A percentile compares a stretch with the other conserved stretches of the same genome.
Conservation (phyloP, 2,329 filamentous ascomycete species). For the Fusarium sp. region DNA sequence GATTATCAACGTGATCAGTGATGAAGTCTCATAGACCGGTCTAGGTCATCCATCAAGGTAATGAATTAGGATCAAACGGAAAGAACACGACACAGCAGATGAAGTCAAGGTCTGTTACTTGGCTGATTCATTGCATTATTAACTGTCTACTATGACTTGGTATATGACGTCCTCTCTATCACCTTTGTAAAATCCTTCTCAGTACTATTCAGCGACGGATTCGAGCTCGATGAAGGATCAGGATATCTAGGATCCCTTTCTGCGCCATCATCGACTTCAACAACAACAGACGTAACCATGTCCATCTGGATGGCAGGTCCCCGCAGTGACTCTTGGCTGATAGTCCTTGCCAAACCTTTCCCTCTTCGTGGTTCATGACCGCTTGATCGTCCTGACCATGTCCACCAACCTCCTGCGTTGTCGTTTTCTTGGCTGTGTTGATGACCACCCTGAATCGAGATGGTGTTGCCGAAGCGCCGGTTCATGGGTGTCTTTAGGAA, state of each 20-base stretch:
- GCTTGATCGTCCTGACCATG: slow-evolving; percentile 30
- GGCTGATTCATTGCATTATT: neutral
- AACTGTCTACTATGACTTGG: neutral
- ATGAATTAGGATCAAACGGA: neutral
- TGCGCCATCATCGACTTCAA: slow-evolving; percentile 50
- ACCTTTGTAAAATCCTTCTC: slow-evolving; percentile 40
- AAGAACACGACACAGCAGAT: neutral
- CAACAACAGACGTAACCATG: slow-evolving; percentile 56
- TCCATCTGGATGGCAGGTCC: slow-evolving; percentile 58
- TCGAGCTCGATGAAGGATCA: slow-evolving; percentile 35
- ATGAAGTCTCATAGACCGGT: neutral
- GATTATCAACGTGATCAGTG: neutral
- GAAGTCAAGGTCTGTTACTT: neutral
- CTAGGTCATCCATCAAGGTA: neutral
- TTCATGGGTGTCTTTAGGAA: slow-evolving; percentile 58
- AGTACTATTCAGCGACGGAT: slow-evolving; percentile 43
- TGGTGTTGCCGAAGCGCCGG: slow-evolving; percentile 56
- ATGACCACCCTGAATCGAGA: slow-evolving; percentile 51
- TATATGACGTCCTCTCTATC: slow-evolving; percentile 14
- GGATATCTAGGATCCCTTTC: slow-evolving; percentile 44
- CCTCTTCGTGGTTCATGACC: slow-evolving; percentile 12
- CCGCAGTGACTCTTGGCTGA: slow-evolving; percentile 49
- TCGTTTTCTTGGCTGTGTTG: slow-evolving; percentile 15
- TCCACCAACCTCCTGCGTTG: slow-evolving; percentile 45
- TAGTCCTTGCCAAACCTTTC: slow-evolving; percentile 34